phyloP scores from a whole-genome alignment of 2,329 filamentous ascomycete genomes.

The Cercospora citrullina region DNA sequence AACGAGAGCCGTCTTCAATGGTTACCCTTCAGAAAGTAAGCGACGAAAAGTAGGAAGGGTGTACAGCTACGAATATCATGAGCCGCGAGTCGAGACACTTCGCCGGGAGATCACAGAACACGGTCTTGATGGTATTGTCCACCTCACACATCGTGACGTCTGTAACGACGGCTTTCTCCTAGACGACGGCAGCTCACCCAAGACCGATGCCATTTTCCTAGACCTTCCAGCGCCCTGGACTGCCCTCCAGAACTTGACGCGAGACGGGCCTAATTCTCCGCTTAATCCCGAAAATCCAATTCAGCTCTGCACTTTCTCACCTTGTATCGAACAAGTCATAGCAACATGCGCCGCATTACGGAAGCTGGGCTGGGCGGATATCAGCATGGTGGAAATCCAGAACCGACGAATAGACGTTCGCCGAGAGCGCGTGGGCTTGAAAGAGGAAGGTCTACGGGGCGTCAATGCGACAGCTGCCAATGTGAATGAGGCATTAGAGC shows the following conservation, averaged over 20 bases:
- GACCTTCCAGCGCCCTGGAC: conserved; percentile 81
- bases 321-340: conserved; percentile 94
- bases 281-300: conserved; percentile 71
- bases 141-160: conserved; percentile 76
- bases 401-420: conserved; percentile 78
- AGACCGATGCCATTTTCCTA: conserved; percentile 72
- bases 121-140: conserved; percentile 63
- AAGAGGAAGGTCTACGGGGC: conserved; percentile 65
- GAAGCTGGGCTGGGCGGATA: conserved; percentile 81
- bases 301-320: conserved; percentile 90
- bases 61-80: conserved; percentile 81
- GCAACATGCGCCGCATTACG: conserved; percentile 80
- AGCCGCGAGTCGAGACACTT: conserved; percentile 69
- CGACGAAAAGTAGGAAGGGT: conserved; percentile 61
- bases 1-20: conserved; percentile 72
- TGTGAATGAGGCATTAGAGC: conserved; percentile 75
- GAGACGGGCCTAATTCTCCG: conserved; percentile 49
- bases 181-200: conserved; percentile 44
- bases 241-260: conserved; percentile 72
- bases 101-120: conserved; percentile 69
- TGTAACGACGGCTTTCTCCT: conserved; percentile 73
- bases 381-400: conserved; percentile 87
- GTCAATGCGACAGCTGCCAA: conserved; percentile 69
- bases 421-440: conserved; percentile 75
- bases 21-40: conserved; percentile 53